Base-by-base conservation (phyloP, 768 basidiomycete species). In the Chalciporus pseudorubinellus region DNA sequence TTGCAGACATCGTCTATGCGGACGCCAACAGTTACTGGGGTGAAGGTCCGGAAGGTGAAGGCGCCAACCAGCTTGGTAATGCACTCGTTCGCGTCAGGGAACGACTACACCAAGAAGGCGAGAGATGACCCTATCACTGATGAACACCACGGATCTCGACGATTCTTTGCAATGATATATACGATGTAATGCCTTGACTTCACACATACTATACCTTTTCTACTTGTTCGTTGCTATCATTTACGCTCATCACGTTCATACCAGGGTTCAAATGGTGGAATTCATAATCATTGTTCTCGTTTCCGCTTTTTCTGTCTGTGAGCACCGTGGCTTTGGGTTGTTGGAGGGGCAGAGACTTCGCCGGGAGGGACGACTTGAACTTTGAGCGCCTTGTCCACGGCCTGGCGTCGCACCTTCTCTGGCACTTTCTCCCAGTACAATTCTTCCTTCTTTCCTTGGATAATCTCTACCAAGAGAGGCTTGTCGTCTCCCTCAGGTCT, bases 401-500 rank as follows among this genome's bases (percentile, higher is more conserved):
- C 88, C 57, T 81, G 77, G 43, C 70, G 65, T 14, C 83, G 73
- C 21, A 90, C 75, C 62, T 86, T 89, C 60, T 85, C 82, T 0
- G 90, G 90, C 0, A 92, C 82, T 53, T 84, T 84, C 48, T 83
- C 78, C 90, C 89, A 92, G 59, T 92, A 92, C 33, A 92, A 48
- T 51, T 77, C 80, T 58, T 90, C 89, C 51, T 77, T 74, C 64
- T 70, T 81, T 3, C 87, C 89, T 3, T 67, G 61, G 0, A 92
- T 81, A 14, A 83, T 39, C 60, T 89, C 89, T 39, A 80, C 59
- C 16, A 46, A 20, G 13, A 89, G 74, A 0, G 68, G 39, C 47
- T 60, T 67, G 4, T 58, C 56, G 1, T 54, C 45, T 10, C 53
- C 20, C 6, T 45, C n/a, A n/a, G 57, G 51, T 11, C 28, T 43